Conservation (phyloP, 768 basidiomycete species). For the Piloderma croceum region DNA sequence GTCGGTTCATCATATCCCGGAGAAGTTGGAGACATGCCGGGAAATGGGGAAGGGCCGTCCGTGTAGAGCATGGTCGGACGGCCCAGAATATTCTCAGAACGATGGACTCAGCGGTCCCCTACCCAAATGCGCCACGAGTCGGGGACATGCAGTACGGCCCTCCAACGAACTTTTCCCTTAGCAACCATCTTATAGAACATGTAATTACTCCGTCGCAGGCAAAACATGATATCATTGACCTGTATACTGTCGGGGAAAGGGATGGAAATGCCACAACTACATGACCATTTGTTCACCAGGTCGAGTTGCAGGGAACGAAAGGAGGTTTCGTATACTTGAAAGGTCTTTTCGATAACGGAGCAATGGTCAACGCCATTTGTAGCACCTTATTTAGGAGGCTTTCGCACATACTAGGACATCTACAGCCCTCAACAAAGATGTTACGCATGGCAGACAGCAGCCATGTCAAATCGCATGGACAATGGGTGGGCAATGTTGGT, state of each 20-base stretch:
- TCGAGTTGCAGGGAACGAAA: too few relatives aligned
- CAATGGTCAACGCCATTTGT: not conserved
- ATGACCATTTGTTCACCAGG: conserved; percentile 19
- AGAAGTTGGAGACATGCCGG: not conserved
- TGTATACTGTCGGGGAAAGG: conserved; percentile 8
- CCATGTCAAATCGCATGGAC: not conserved
- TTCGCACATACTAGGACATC: not conserved
- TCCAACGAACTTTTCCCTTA: not conserved
- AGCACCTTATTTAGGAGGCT: too few relatives aligned
- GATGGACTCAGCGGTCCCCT: not conserved
- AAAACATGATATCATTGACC: conserved; percentile 15
- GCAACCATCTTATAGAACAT: not conserved
- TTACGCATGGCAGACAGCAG: not conserved
- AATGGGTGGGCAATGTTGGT: not conserved
- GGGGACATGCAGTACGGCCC: not conserved
- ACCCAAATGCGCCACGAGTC: not conserved
- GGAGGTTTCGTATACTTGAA: too few relatives aligned
- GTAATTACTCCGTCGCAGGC: conserved; percentile 15
- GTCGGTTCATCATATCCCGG: not conserved
- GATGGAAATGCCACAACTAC: conserved; percentile 1
- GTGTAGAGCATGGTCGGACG: not conserved
- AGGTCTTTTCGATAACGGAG: conserved; percentile 1
- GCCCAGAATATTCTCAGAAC: not conserved
- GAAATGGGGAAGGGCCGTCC: not conserved
- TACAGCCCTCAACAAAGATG: not conserved